Evolutionary conservation across 805 yeast species (phyloP).

Genomic region (Candida berthetii): DNA sequence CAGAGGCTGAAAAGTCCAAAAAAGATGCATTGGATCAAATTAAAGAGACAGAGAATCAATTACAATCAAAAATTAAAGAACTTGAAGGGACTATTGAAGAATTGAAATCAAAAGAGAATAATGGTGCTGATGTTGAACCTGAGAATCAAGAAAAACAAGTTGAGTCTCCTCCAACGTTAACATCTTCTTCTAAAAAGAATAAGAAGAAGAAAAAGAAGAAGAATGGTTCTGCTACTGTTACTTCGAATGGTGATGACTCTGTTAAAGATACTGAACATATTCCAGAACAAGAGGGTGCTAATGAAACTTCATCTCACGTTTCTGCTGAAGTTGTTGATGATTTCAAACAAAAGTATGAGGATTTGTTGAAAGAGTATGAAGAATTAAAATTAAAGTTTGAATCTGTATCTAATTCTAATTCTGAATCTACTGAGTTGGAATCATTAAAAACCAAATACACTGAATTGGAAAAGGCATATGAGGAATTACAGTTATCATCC

Average conservation of each 20-base stretch:
- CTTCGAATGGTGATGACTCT: conserved; percentile 5
- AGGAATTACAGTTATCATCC: conserved; percentile 10
- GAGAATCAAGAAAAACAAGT: conserved; percentile 1
- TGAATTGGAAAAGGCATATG: conserved; percentile 8
- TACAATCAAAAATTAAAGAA: conserved; percentile 10
- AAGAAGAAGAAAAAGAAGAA: conserved; percentile 11
- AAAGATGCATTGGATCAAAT: conserved; percentile 2
- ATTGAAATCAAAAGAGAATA: background rate
- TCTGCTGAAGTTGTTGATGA: background rate
- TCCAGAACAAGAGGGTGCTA: conserved; percentile 2
- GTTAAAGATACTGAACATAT: conserved; percentile 19
- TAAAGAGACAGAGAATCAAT: conserved; percentile 3
- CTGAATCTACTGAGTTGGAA: conserved; percentile 3
- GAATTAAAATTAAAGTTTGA: conserved; percentile 5
- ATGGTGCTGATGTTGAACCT: background rate
- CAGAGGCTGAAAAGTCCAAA: conserved; percentile 4
- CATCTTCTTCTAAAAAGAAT: conserved; percentile 8
- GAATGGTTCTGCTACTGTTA: conserved; percentile 1
- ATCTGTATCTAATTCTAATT: conserved; percentile 1
- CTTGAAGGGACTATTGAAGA: conserved; percentile 10
- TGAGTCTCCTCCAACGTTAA: background rate
- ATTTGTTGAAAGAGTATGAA: conserved; percentile 3
- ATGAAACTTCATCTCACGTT: background rate
- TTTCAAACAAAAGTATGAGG: conserved; percentile 6
- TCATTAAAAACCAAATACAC: conserved; percentile 14